A percentile compares a stretch with the other conserved stretches of the same genome.
Conservation (phyloP, 2,329 filamentous ascomycete species). For the Cladosporium oxysporum region DNA sequence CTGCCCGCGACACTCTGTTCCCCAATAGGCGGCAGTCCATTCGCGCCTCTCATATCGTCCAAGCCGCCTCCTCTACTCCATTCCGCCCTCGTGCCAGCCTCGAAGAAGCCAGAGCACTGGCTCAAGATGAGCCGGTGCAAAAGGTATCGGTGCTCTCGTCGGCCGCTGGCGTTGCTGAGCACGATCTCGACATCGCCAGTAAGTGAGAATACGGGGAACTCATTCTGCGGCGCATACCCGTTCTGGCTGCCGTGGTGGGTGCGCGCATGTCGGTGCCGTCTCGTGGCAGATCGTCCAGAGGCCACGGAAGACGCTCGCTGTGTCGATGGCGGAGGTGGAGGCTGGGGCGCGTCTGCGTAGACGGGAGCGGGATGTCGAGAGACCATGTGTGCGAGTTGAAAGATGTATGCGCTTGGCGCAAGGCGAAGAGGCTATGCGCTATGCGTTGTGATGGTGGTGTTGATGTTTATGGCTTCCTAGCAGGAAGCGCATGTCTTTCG, state of each 20-base stretch:
- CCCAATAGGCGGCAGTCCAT: constrained; percentile 56
- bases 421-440: not conserved
- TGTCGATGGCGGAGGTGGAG: constrained; percentile 14
- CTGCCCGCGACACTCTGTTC: constrained; percentile 48
- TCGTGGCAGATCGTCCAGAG: constrained; percentile 57
- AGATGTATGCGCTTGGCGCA: not conserved
- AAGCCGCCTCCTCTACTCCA: constrained; percentile 30
- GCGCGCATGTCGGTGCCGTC: constrained; percentile 74
- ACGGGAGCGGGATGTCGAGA: constrained; percentile 29
- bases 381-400: constrained; percentile 25
- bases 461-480: not conserved
- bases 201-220: constrained; percentile 87
- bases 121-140: constrained; percentile 84
- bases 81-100: constrained; percentile 57
- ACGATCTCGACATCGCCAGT: constrained; percentile 92
- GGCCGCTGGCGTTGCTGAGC: constrained; percentile 61
- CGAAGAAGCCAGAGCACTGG: constrained; percentile 92
- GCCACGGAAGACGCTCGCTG: constrained; percentile 62
- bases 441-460: not conserved
- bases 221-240: constrained; percentile 71
- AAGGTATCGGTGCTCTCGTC: constrained; percentile 79
- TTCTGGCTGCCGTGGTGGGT: constrained; percentile 72
- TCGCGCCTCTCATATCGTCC: constrained; percentile 9
- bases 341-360: constrained; percentile 27
- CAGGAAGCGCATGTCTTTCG: constrained; percentile 10